Evolutionary conservation across 2,329 filamentous ascomycete genomes (phyloP).

Genomic region (Fusarium odoratissimum): DNA sequence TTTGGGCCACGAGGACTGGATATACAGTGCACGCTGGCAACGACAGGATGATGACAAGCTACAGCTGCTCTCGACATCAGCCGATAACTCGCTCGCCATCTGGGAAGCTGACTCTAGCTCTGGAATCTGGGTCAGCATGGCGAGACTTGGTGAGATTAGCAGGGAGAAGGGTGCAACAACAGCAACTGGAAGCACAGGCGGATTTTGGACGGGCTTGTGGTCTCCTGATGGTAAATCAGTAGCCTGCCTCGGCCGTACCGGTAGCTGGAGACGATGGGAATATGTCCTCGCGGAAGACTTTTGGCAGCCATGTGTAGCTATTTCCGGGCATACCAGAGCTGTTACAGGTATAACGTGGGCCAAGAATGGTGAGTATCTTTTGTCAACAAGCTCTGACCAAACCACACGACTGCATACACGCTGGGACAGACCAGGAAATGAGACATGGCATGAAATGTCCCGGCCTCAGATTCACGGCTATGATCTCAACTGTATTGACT

Average conservation of each 20-base stretch:
- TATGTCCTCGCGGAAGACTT: slow-evolving; percentile 69
- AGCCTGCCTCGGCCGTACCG: slow-evolving; percentile 87
- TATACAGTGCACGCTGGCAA: slow-evolving; percentile 88
- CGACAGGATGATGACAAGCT: slow-evolving; percentile 63
- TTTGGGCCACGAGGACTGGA: slow-evolving; percentile 97
- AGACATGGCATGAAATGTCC: slow-evolving; percentile 94
- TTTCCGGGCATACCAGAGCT: slow-evolving; percentile 85
- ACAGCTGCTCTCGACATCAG: slow-evolving; percentile 88
- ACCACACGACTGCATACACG: slow-evolving; percentile 88
- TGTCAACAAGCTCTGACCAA: slow-evolving; percentile 92
- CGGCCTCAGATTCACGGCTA: slow-evolving; percentile 98
- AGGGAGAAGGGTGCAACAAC: slow-evolving; percentile 95
- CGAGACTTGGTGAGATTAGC: slow-evolving; percentile 91
- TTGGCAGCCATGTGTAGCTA: slow-evolving; percentile 82
- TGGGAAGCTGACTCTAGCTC: slow-evolving; percentile 89
- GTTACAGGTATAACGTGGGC: slow-evolving; percentile 90
- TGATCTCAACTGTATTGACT: slow-evolving; percentile 93
- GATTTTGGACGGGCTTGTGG: slow-evolving; percentile 97
- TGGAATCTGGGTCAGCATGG: slow-evolving; percentile 90
- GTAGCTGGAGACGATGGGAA: slow-evolving; percentile 91
- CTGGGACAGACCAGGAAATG: slow-evolving; percentile 68
- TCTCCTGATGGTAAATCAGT: slow-evolving; percentile 80
- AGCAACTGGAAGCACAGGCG: slow-evolving; percentile 93
- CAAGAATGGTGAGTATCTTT: slow-evolving; percentile 80
- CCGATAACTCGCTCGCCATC: slow-evolving; percentile 92